Evolutionary conservation across 177 flowering plant species (phyloP), one percentile per base, ranked within the genome.

Genomic region (Telopea speciosissima): DNA sequence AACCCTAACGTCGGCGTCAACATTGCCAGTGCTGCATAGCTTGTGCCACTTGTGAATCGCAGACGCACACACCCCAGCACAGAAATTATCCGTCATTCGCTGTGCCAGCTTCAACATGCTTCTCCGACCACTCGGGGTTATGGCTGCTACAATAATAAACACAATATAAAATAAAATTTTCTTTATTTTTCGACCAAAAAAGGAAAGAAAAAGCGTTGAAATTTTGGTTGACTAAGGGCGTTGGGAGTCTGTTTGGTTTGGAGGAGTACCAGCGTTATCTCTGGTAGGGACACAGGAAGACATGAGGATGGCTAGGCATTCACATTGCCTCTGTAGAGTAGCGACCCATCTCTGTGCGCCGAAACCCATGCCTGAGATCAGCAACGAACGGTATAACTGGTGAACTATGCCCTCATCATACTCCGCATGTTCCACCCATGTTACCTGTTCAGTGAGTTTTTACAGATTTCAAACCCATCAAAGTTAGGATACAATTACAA

Each of bases 91-190:
- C 2, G 91, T 92, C 99, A 95, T 95, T 19, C 99, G 72, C 59
- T 88, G 97, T 10, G 99, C 99, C 68, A 95, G 87, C 87, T 92
- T 95, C 83, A 95, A 68, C 97, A 95, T 92, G 91, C 99, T 95
- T 25, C 87, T 63, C 44, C 97, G 74, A n/a, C 99, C 99, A 21
- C 85, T 68, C 0, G 92, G 70, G 1, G 90, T 88, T 19, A 95
- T 90, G 0, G 89, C 98, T 84, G 81, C 74, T 36, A 8, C 40
- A 5, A 36, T 28, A 28, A 28, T 4, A 28, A 28, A 28, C n/a
- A 28, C 31, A 28, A 2, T 4, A 28, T 4, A 28, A 28, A 28
- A n/a, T n/a, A n/a, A n/a, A n/a, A n/a, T n/a, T n/a, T n/a, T n/a
- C n/a, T n/a, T n/a, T n/a, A n/a, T n/a, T n/a, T n/a, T n/a, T n/a